Evolutionary conservation across 2,329 filamentous ascomycete species (phyloP), one percentile per base, ranked within the genome.

Genomic region (Pseudogymnoascus sp.): DNA sequence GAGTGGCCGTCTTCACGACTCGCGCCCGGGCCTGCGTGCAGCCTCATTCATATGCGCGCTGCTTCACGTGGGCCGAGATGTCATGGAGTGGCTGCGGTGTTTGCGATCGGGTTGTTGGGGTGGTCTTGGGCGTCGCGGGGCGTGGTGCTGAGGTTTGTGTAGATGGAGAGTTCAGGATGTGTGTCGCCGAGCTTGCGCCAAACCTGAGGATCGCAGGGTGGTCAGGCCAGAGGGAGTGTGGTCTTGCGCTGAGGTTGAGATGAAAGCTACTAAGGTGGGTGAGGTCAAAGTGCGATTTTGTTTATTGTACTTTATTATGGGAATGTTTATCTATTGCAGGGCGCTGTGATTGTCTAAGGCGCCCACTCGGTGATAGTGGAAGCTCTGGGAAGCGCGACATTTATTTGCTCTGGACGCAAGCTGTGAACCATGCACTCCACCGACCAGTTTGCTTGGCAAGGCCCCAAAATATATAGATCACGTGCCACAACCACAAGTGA

Each of bases 161-260:
- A 56, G 50, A 56, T 56, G 50, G 50, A 56, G 28, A 16, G 50
- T 31, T 56, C 28, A 34, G 50, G 28, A 56, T 25, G 44, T 23
- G 42, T 16, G 44, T 50, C 23, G 44, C 50, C 10, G 50, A 56
- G 50, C 50, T 56, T 56, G 50, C 50, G 50, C 50, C 50, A 56
- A 56, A 56, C 50, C 50, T 56, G 50, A 56, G 50, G 50, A 56
- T 56, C 50, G 50, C 50, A 56, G 50, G 44, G 46, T 56, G 12
- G 46, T 56, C 46, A 56, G 46, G 46, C 46, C 25, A 56, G 25
- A 31, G n/a, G 25, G 8, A 16, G 3, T 11, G 50, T 11, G 50
- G 25, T 21, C 50, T 56, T 56, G 50, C 50, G 50, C 50, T 34
- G 50, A 18, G 25, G 28, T 31, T 53, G 10, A 34, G 50, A 18